Evolutionary conservation across 441 rosid species (phyloP).

Genomic region (Gossypium laxum): DNA sequence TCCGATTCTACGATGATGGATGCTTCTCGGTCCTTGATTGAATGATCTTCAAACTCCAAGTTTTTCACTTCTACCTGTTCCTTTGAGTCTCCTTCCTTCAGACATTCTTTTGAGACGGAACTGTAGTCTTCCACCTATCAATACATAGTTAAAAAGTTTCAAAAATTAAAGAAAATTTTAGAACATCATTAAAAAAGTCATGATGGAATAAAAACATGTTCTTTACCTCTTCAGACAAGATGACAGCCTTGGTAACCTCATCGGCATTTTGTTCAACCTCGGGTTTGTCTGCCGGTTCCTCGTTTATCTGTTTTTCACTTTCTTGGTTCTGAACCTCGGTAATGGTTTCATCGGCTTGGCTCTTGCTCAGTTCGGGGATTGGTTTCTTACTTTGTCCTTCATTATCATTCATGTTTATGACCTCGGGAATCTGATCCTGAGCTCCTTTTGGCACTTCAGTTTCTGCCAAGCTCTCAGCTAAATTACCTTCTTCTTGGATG

Average conservation of each 20-base stretch:
- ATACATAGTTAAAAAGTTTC: slow-evolving; percentile 11
- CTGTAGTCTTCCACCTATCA: slow-evolving; percentile 28
- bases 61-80: slow-evolving; percentile 21
- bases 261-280: slow-evolving; percentile 24
- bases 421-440: neutral
- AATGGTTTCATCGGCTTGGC: slow-evolving; percentile 18
- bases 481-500: slow-evolving; percentile 15
- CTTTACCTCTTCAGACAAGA: slow-evolving; percentile 39
- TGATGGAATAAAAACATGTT: neutral
- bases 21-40: slow-evolving; percentile 17
- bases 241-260: slow-evolving; percentile 25
- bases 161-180: slow-evolving; percentile 6
- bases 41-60: slow-evolving; percentile 12
- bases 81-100: slow-evolving; percentile 12
- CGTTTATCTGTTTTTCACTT: slow-evolving; percentile 22
- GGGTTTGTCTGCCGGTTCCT: slow-evolving; percentile 17
- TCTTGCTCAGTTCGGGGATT: slow-evolving; percentile 16
- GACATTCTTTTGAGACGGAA: slow-evolving; percentile 4
- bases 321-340: slow-evolving; percentile 16
- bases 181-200: neutral
- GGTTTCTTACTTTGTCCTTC: slow-evolving; percentile 21
- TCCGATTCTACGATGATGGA: neutral
- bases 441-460: neutral
- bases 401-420: neutral
- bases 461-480: slow-evolving; percentile 15